Evolutionary conservation across 768 basidiomycete genomes (phyloP).

Genomic region (Tylopilus subfusipes): DNA sequence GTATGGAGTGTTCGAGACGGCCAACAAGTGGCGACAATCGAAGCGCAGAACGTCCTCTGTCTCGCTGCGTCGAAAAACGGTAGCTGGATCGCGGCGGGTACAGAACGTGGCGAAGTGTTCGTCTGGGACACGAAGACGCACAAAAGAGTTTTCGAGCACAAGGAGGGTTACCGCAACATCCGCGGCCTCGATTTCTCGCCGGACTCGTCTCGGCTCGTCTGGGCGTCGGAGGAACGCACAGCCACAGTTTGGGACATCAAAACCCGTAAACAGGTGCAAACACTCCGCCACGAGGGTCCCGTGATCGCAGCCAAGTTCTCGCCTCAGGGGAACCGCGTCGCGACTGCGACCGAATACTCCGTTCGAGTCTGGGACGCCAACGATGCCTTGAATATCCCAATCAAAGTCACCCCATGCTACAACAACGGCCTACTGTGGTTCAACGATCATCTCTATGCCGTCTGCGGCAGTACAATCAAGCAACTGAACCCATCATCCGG

Average conservation of each 20-base stretch:
- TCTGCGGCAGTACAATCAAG: background rate
- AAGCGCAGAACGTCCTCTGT: background rate
- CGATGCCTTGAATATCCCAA: background rate
- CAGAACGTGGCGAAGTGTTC: background rate
- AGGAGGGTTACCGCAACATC: background rate
- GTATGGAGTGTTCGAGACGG: background rate
- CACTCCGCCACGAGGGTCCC: background rate
- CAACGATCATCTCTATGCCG: background rate
- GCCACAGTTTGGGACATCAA: background rate
- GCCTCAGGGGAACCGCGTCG: background rate
- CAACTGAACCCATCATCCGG: background rate
- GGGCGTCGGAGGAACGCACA: background rate
- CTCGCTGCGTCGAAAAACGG: background rate
- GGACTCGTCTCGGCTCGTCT: background rate
- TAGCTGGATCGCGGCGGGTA: background rate
- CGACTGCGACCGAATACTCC: background rate
- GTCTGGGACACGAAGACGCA: background rate
- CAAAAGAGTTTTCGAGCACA: background rate
- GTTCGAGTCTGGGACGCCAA: background rate
- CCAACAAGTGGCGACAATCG: background rate
- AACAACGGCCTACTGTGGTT: background rate
- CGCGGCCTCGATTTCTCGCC: background rate
- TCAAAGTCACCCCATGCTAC: background rate
- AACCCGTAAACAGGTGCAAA: background rate
- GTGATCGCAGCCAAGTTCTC: background rate